Evolutionary conservation across 2,329 filamentous ascomycete genomes (phyloP), one percentile per base, ranked within the genome.

Genomic region (Calonectria crousiana): DNA sequence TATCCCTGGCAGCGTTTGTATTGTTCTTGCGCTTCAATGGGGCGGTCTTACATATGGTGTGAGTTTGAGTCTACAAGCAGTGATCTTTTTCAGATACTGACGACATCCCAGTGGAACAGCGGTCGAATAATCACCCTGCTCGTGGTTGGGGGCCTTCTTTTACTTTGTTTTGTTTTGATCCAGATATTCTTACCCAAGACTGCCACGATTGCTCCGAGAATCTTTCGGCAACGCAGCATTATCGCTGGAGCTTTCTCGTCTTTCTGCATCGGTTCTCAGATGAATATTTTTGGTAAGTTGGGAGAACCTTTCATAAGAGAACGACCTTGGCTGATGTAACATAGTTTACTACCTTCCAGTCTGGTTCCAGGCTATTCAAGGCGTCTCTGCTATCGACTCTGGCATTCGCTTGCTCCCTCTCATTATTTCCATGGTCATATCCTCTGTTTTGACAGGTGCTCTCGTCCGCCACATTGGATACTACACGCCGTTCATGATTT

Each of bases 291-390:
- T 18, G 69, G 76, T 76, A 14, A 26, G 66, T 38, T 38, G 6
- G 13, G 20, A 41, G 1, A 13, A 1, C 2, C 5, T 6, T 30
- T 4, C 13, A 30, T 3, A 6, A 18, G 3, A 1, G 1, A 6
- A 38, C 23, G 2, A 28, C 9, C 10, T 6, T 32, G 4, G 6
- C 74, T 74, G 32, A 76, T 16, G 6, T 5, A 3, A 5, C 2
- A 23, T 34, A 77, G 83, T 85, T 6, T 88, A 88, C 79, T 89
- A 85, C 77, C 81, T 90, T 6, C 87, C 88, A 14, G 84, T 90
- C 69, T 90, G 88, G 86, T 90, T 89, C 79, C 88, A 89, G 74
- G 86, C 85, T 14, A 85, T 88, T 58, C 81, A 86, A 67, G 86
- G 81, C 11, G 72, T 76, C 23, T 76, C 79, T 2, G 81, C 83